Base-by-base conservation (phyloP, 768 basidiomycete genomes). In the Hemileccinum impolitum region DNA sequence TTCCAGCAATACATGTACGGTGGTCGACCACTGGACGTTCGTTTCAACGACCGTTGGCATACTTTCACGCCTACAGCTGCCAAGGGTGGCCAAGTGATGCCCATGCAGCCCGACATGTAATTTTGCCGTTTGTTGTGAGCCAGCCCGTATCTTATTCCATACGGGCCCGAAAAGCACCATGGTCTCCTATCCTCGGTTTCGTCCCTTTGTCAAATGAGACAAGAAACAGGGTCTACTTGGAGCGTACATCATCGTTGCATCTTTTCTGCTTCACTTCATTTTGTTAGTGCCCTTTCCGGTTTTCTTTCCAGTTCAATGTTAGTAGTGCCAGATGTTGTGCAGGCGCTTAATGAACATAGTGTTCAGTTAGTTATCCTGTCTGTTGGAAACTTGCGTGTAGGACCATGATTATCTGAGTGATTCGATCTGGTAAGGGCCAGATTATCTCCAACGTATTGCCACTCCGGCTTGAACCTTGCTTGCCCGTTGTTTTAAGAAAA, bases 1-100 rank as follows among this genome's bases (percentile, higher is more conserved):
- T 97, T 97, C 78, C 90, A 90, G 64, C 83, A 87, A 25, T 97
- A 97, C 61, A 85, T 94, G 82, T 96, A 96, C 58, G 93, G 93
- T 54, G 93, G 94, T 14, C 74, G 93, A 39, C 93, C 93, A 31
- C 30, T 53, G 86, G 93, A 94, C 61, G 94, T 96, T 31, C 85
- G 90, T 54, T 95, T 92, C 80, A 96, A 95, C 65, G 90, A 93
- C 62, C 84, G 92, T 56, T 93, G 90, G 91, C 94, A 96, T 66
- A 90, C 89, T 1, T 96, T 95, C 68, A 80, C 92, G 4, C 86
- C 89, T 1, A 82, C 85, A 13, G 87, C 94, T 34, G 93, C 92
- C 1, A 93, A 91, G 67, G 94, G 93, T 34, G 87, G 87, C 3
- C 85, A 87, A 65, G 69, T 83, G 35, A 78, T 77, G 31, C 74